Conservation (phyloP, 2,329 filamentous ascomycete species). For the Knufia fluminis region DNA sequence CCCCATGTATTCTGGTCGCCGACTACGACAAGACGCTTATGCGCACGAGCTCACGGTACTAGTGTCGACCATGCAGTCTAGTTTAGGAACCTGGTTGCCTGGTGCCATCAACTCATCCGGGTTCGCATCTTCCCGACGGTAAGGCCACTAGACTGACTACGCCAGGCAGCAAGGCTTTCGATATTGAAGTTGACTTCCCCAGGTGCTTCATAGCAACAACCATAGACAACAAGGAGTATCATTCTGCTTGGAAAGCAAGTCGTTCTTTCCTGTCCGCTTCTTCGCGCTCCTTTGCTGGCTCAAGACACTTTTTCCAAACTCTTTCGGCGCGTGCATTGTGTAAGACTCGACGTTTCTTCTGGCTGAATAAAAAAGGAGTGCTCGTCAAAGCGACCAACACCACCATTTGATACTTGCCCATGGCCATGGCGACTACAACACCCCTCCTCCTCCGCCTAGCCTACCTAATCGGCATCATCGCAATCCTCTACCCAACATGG, state of each 20-base stretch:
- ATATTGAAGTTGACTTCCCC: not conserved
- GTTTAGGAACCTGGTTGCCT: not conserved
- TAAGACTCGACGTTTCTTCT: no score
- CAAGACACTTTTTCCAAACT: no score
- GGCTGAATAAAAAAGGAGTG: no score
- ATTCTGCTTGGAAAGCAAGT: not conserved
- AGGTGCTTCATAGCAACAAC: not conserved
- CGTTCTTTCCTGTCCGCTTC: not conserved
- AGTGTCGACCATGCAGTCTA: no score
- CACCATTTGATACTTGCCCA: not conserved
- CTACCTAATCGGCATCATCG: conserved; percentile 1
- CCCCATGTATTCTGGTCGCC: no score
- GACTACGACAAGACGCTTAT: no score
- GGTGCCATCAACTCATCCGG: not conserved
- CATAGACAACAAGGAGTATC: not conserved
- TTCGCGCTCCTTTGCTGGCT: not conserved
- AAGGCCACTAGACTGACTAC: not conserved
- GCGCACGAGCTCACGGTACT: no score
- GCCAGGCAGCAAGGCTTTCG: not conserved
- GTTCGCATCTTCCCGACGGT: not conserved
- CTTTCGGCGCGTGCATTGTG: not conserved
- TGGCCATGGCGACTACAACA: not conserved
- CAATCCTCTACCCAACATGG: conserved; percentile 7
- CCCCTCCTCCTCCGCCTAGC: not conserved
- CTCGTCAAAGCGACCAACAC: no score